Evolutionary conservation across 202 grass and related monocot species (phyloP).

Genomic region (Hordeum pubiflorum): DNA sequence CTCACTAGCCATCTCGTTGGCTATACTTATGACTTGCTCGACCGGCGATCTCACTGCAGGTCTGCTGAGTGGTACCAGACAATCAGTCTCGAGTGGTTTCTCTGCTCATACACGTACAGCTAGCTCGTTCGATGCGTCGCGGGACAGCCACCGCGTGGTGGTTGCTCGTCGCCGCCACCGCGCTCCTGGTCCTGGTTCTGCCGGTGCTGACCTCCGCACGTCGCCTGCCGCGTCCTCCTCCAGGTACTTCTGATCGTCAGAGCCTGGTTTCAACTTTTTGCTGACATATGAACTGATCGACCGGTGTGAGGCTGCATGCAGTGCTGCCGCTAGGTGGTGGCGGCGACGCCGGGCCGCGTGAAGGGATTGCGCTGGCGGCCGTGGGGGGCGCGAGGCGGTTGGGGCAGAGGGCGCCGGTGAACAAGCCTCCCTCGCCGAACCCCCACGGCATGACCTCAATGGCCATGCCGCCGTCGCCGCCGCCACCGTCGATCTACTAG

Average conservation of each 20-base stretch:
- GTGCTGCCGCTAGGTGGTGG: not conserved
- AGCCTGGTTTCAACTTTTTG: not conserved
- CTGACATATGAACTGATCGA: not conserved
- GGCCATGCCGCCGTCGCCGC: not conserved
- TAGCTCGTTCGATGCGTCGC: not conserved
- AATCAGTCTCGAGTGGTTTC: not conserved
- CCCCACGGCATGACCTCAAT: not conserved
- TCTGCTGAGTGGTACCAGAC: not conserved
- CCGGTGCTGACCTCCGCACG: not conserved
- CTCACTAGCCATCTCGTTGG: not conserved
- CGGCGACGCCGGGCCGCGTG: not conserved
- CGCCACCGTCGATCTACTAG: not conserved
- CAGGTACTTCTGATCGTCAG: not conserved
- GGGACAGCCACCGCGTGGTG: not conserved
- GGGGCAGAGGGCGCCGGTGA: not conserved
- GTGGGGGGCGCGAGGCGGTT: not conserved
- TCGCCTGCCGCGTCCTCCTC: not conserved
- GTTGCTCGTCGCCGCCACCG: not conserved
- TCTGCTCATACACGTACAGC: no score
- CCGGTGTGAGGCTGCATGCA: not conserved
- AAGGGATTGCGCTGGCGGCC: not conserved
- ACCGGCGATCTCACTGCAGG: not conserved
- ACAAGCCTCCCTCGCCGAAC: not conserved
- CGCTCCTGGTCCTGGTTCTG: not conserved
- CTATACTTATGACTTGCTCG: no score